Evolutionary conservation across 352 stramenopile species (phyloP), one percentile per base, ranked within the genome.

Genomic region (Phytophthora palmivora): DNA sequence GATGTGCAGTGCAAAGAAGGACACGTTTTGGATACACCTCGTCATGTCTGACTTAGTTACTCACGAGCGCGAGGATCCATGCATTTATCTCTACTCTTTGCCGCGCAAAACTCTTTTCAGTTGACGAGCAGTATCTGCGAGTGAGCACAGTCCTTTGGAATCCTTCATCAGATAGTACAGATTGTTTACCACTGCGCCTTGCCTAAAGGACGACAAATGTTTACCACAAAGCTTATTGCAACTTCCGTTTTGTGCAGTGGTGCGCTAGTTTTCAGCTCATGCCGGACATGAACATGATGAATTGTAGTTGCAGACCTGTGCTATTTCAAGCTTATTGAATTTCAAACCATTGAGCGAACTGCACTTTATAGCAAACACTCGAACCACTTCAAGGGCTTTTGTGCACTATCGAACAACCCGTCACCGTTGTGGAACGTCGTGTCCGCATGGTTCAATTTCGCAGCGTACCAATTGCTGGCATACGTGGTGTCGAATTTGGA

Each of bases 351-450:
- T n/a, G n/a, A n/a, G n/a, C n/a, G n/a, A n/a, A n/a, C n/a, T n/a
- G n/a, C 18, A 11, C 8, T 22, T 47, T 78, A 82, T 21, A 82
- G 52, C 36, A 72, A 36, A 22, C 76, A 84, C 57, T 86, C 74
- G 47, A 88, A 86, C 79, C 79, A 88, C 54, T 88, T 86, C 34
- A 82, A 55, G 2, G 79, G 79, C 50, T 88, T 88, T 54, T 82
- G 61, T n/a, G 59, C 59, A 33, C 67, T 70, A 39, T 75, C 72
- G 32, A 83, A 82, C 30, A 79, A 63, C 4, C 65, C 67, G 28
- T 89, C 80, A n/a, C 77, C 75, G 54, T 82, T 74, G 54, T 79
- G 73, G 69, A 89, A 87, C 15, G 75, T 72, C 18, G 66, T 83
- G 54, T 89, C 80, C 16, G 60, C 62, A 58, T 89, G 80, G 61